A percentile compares a stretch with the other conserved stretches of the same genome.
These are phyloP conservation scores for Metschnikowia rubicola DNA, from an alignment of 805 yeast species.

Conservation along the genomic window DNA sequence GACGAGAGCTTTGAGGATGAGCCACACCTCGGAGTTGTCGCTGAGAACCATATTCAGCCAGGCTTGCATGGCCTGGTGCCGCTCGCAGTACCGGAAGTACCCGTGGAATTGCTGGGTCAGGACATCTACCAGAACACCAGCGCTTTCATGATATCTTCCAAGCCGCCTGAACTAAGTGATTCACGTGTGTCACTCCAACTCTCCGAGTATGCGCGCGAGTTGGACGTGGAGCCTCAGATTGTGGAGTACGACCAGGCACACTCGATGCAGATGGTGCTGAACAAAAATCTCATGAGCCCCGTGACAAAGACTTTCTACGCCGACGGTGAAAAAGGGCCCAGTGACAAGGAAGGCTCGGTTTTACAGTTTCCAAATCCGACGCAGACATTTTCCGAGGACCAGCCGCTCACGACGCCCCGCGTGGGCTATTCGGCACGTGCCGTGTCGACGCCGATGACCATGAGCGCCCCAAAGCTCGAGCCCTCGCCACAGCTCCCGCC, in stretches of 20 bases:
- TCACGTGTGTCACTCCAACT: constrained; percentile 14
- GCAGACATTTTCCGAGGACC: constrained; percentile 15
- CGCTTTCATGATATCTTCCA: constrained; percentile 17
- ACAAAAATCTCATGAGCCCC: constrained; percentile 1
- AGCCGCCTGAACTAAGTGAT: constrained; percentile 7
- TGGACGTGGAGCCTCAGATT: constrained; percentile 16
- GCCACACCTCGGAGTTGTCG: not conserved
- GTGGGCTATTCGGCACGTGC: constrained; percentile 4
- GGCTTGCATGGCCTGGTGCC: too few species aligned
- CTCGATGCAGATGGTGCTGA: constrained; percentile 7
- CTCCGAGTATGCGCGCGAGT: constrained; percentile 14
- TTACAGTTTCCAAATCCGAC: constrained; percentile 16
- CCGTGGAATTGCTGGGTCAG: too few species aligned
- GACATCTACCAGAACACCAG: constrained; percentile 13
- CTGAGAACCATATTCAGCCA: not conserved
- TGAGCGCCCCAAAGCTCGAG: constrained; percentile 14
- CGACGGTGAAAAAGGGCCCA: not conserved
- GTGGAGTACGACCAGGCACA: constrained; percentile 10
- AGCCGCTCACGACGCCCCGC: constrained; percentile 4
- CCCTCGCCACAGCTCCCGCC: constrained; percentile 40
- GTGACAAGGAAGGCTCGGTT: too few species aligned
- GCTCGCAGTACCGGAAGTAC: too few species aligned
- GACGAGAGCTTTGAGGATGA: constrained; percentile 8
- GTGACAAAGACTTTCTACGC: constrained; percentile 1
- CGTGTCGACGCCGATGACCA: constrained; percentile 5